These are phyloP conservation scores for Immersiporthe knoxdaviesiana DNA, from an alignment of 2,329 filamentous ascomycete species.

Conservation along the genomic window DNA sequence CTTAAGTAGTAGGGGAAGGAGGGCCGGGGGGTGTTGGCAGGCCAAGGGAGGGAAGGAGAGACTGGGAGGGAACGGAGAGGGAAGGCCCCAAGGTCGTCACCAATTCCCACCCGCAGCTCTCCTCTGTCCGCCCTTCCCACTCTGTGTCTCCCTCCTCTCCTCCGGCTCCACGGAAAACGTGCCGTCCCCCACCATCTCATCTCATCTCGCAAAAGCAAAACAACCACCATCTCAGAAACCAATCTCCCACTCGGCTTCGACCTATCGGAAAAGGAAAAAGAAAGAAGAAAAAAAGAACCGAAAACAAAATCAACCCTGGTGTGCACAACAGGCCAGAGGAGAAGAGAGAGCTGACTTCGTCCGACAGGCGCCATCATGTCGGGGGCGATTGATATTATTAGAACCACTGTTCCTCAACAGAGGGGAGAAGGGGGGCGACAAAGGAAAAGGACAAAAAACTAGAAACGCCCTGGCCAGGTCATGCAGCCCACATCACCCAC, in stretches of 20 bases:
- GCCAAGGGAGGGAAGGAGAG: neutral
- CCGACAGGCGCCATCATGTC: neutral
- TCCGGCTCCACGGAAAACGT: conserved; percentile 13
- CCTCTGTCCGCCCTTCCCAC: no score
- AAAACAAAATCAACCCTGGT: no score
- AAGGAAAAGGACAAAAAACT: neutral
- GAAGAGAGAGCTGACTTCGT: neutral
- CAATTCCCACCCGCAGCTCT: conserved; percentile 1
- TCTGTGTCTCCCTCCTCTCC: neutral
- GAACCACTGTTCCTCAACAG: neutral
- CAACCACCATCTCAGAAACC: neutral
- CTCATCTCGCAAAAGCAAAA: neutral
- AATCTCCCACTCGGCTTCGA: neutral
- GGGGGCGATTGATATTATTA: conserved; percentile 1
- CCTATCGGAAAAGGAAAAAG: neutral
- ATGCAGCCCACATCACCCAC: neutral
- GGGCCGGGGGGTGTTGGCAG: neutral
- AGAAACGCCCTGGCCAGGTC: neutral
- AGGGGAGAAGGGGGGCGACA: neutral
- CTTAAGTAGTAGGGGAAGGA: neutral
- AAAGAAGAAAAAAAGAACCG: no score
- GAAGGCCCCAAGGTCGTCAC: neutral
- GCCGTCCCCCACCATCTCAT: neutral
- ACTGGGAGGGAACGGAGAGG: neutral
- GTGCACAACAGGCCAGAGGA: neutral